Base-by-base conservation (phyloP, 345 rosid genomes). In the Euphorbia peplus region DNA sequence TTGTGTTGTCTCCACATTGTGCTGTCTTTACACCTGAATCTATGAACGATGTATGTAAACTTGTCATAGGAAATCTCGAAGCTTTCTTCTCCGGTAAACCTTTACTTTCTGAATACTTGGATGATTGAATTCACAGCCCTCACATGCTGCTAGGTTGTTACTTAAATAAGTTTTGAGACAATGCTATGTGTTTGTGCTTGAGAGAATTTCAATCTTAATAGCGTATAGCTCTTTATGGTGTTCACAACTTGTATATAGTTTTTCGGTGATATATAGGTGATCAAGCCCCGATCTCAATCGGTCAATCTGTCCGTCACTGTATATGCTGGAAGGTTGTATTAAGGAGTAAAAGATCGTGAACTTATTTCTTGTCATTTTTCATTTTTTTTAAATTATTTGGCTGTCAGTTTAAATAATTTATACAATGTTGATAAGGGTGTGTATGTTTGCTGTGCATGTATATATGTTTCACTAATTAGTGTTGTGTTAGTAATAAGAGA, bases 71-170 rank as follows among this genome's bases (percentile, higher is more conserved):
- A 15, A 90, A 90, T 73, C 70, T 92, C 72, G 77, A 74, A 78
- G 92, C 96, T 5, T 90, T 92, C 76, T 92, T 84, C 72, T 67
- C 82, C 1, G 83, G 78, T 44, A 73, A 67, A 58, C 88, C 98
- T 39, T 50, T 50, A 50, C 54, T 50, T 50, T 50, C 54, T 18
- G 24, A n/a, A 50, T n/a, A 18, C 54, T 18, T 50, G 54, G 54
- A 50, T 18, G 24, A 50, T 50, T 50, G 24, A 50, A 50, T 18
- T 50, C 50, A 15, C 16, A 5, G 24, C 24, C 39, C 3, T 25
- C 25, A 2, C 16, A 46, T 16, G 11, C 9, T 64, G 25, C n/a
- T 41, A 47, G 55, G 67, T 64, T 16, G 55, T 64, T 64, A 24
- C 67, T 25, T 14, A 14, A n/a, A 44, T 44, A 28, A 47, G 39